Evolutionary conservation across 768 basidiomycete genomes (phyloP).

Genomic region (Phaeotremella skinneri): DNA sequence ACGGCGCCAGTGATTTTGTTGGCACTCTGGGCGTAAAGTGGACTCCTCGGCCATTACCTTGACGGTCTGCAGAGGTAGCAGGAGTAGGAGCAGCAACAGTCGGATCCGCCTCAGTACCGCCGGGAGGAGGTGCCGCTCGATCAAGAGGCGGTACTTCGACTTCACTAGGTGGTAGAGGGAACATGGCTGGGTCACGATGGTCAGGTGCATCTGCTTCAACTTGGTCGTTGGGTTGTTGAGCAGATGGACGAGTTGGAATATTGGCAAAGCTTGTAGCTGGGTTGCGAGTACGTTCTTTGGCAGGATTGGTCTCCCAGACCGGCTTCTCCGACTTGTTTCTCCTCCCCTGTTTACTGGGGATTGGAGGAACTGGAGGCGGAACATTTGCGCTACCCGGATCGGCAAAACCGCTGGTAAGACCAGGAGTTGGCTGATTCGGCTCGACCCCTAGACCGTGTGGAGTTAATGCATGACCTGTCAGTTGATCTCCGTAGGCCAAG

Average conservation of each 20-base stretch:
- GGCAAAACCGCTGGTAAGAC: constrained; percentile 10
- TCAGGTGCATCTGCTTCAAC: constrained; percentile 5
- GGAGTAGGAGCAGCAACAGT: constrained; percentile 2
- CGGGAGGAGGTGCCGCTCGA: not conserved
- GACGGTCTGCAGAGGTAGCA: constrained; percentile 5
- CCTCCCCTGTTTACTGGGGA: too few relatives aligned
- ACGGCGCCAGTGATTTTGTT: too few relatives aligned
- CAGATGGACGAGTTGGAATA: constrained; percentile 10
- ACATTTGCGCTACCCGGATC: constrained; percentile 1
- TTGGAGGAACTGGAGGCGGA: too few relatives aligned
- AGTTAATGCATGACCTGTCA: too few relatives aligned
- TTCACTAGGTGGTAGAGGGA: not conserved
- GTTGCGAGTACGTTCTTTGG: constrained; percentile 3
- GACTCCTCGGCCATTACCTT: too few relatives aligned
- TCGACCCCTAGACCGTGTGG: too few relatives aligned
- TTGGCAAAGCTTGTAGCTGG: constrained; percentile 19
- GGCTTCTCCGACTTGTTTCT: constrained; percentile 14
- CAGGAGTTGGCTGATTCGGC: too few relatives aligned
- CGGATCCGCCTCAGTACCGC: not conserved
- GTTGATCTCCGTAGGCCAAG: too few relatives aligned
- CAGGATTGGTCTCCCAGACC: constrained; percentile 30
- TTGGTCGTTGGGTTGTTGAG: not conserved
- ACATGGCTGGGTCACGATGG: not conserved
- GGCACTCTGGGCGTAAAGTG: too few relatives aligned
- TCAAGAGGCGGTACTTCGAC: not conserved